A percentile compares a stretch with the other conserved stretches of the same genome.
phyloP scores from a whole-genome alignment of 257 asterid genomes.

The Henckelia pumila region DNA sequence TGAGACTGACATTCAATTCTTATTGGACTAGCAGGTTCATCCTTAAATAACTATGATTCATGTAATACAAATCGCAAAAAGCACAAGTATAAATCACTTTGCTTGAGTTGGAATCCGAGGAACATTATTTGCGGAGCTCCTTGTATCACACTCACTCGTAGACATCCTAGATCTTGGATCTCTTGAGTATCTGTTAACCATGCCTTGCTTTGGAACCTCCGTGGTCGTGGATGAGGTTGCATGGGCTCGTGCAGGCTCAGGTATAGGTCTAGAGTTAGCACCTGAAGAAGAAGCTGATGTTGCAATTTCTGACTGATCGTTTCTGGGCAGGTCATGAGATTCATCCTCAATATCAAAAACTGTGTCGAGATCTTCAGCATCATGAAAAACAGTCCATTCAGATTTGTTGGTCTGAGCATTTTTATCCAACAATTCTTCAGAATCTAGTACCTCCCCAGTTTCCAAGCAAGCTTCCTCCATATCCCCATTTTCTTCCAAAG shows the following conservation, averaged over 20 bases:
- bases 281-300: slow-evolving; percentile 16
- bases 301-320: neutral
- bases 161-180: slow-evolving; percentile 32
- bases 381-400: slow-evolving; percentile 33
- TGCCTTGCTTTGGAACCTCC: slow-evolving; percentile 21
- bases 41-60: too few relatives aligned
- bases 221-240: slow-evolving; percentile 26
- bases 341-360: slow-evolving; percentile 31
- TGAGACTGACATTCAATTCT: too few relatives aligned
- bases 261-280: slow-evolving; percentile 11
- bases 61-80: too few relatives aligned
- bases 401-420: slow-evolving; percentile 29
- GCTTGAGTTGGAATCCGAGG: slow-evolving; percentile 23
- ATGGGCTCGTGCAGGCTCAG: slow-evolving; percentile 22
- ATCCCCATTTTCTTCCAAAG: slow-evolving; percentile 23
- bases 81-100: too few relatives aligned
- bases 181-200: slow-evolving; percentile 43
- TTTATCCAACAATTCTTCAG: slow-evolving; percentile 33
- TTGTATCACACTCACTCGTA: slow-evolving; percentile 16
- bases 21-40: too few relatives aligned
- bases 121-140: slow-evolving; percentile 18
- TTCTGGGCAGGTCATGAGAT: slow-evolving; percentile 18
- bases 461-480: slow-evolving; percentile 17
- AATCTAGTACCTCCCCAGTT: slow-evolving; percentile 15
- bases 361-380: slow-evolving; percentile 29